Evolutionary conservation across 805 yeast genomes (phyloP), one percentile per base, ranked within the genome.

Genomic region (Saccharomycopsis babjevae): DNA sequence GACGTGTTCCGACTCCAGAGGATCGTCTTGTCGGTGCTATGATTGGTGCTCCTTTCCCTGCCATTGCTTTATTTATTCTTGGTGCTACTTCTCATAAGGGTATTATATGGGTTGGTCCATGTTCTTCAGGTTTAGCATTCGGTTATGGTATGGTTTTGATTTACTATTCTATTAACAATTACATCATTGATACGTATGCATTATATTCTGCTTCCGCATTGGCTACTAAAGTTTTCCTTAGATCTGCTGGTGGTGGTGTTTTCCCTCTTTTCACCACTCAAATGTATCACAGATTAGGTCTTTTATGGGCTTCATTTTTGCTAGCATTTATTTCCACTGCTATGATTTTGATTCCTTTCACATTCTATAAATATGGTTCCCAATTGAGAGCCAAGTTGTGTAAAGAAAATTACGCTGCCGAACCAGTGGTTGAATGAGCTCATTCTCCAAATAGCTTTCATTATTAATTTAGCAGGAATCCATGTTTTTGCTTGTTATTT

Each of bases 121-220:
- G 85, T 16, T 83, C 88, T 43, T 80, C 92, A 3, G 97, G 96
- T 64, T 74, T 88, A 50, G 83, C 91, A 0, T 83, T 88, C 67
- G 96, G 96, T 10, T 86, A 83, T 68, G 89, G 92, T 42, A 80
- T 89, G 77, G 85, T 88, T 57, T 76, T 88, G 69, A 80, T 89
- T 60, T 89, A 88, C 74, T 86, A 88, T 70, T 79, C 91, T 5
- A 80, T 86, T 67, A 79, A 88, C 75, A 88, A 88, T 74, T 89
- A 92, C 69, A 92, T 91, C 73, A 89, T 91, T 70, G 97, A 91
- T 73, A 87, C 96, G 46, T 90, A 91, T 73, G 86, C 89, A 59
- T 83, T 86, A 68, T 86, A 79, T 69, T 92, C 93, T 5, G 90
- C 94, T 8, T 79, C 85, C 62, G 94, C 94, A 0, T 77, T 88